Percentiles rank a stretch among this genome's conserved stretches.
phyloP scores from a whole-genome alignment of 805 yeast genomes.

The Torulaspora delbrueckii region DNA sequence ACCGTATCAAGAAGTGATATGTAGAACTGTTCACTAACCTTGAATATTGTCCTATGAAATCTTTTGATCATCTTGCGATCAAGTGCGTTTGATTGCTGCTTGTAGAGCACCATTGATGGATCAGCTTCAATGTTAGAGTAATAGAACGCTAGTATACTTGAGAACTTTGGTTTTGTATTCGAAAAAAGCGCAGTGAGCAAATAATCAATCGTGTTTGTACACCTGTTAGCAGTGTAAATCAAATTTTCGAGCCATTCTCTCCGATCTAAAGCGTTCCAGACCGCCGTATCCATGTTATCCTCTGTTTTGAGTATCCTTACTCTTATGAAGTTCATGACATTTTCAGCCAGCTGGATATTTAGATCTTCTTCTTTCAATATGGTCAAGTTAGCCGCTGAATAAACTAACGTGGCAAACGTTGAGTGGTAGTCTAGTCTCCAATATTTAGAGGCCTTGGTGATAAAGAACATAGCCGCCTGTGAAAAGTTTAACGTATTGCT shows the following conservation, averaged over 20 bases:
- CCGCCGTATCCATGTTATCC: slow-evolving; percentile 22
- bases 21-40: slow-evolving; percentile 43
- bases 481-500: slow-evolving; percentile 31
- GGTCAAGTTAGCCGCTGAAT: slow-evolving; percentile 44
- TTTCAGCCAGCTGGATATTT: slow-evolving; percentile 30
- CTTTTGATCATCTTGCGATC: slow-evolving; percentile 39
- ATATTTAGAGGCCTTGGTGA: slow-evolving; percentile 43
- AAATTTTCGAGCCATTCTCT: slow-evolving; percentile 47
- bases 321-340: slow-evolving; percentile 34
- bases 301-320: slow-evolving; percentile 22
- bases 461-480: slow-evolving; percentile 41
- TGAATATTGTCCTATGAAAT: slow-evolving; percentile 36
- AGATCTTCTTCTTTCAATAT: slow-evolving; percentile 33
- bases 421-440: slow-evolving; percentile 55
- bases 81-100: slow-evolving; percentile 11
- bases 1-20: slow-evolving; percentile 41
- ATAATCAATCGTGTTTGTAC: slow-evolving; percentile 43
- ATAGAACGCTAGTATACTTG: slow-evolving; percentile 46
- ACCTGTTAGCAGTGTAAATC: slow-evolving; percentile 42
- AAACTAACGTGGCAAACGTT: slow-evolving; percentile 46
- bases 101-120: slow-evolving; percentile 35
- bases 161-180: slow-evolving; percentile 52
- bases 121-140: slow-evolving; percentile 50
- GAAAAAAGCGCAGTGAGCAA: slow-evolving; percentile 41
- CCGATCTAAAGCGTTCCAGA: slow-evolving; percentile 46